These are phyloP conservation scores for Cenchrus fungigraminus DNA, from an alignment of 176 grass and related monocot species.

Conservation along the genomic window DNA sequence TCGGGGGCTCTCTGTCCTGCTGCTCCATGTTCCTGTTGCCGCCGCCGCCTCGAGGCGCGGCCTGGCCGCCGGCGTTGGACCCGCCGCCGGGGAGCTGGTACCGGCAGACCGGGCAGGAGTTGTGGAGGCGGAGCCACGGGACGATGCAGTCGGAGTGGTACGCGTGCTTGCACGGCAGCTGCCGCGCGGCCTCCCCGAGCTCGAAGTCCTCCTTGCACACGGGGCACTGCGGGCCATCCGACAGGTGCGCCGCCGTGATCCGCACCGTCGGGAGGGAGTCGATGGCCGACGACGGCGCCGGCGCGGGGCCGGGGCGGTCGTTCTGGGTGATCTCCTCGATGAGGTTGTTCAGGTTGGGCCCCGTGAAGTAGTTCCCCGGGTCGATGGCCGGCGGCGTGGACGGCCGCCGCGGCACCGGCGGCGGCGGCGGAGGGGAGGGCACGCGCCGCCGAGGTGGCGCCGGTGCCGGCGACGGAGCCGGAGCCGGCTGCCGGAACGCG, in stretches of 20 bases:
- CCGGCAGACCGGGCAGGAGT: conserved; percentile 95
- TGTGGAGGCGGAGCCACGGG: conserved; percentile 95
- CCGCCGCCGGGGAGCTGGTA: conserved; percentile 57
- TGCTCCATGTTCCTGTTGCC: conserved; percentile 21
- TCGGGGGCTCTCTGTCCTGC: conserved; percentile 23
- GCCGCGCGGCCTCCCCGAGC: conserved; percentile 72
- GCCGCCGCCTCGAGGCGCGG: not conserved
- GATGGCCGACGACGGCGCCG: conserved; percentile 68
- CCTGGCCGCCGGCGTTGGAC: not conserved
- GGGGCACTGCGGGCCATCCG: conserved; percentile 86
- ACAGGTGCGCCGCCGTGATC: conserved; percentile 67
- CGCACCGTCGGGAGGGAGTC: conserved; percentile 82
- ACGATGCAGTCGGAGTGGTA: conserved; percentile 97
- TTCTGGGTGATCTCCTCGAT: conserved; percentile 85
- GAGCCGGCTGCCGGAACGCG: conserved; percentile 43
- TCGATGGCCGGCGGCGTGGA: conserved; percentile 52
- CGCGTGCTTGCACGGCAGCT: conserved; percentile 97
- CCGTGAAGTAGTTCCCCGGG: conserved; percentile 71
- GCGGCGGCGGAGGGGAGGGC: not conserved
- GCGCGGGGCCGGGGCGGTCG: conserved; percentile 73
- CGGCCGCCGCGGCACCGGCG: conserved; percentile 27
- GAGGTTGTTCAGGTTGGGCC: conserved; percentile 65
- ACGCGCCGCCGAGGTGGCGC: conserved; percentile 29
- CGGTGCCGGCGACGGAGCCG: conserved; percentile 2
- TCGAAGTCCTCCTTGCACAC: conserved; percentile 99